Base-by-base conservation (phyloP, 345 rosid species). In the Sonneratia caseolaris region DNA sequence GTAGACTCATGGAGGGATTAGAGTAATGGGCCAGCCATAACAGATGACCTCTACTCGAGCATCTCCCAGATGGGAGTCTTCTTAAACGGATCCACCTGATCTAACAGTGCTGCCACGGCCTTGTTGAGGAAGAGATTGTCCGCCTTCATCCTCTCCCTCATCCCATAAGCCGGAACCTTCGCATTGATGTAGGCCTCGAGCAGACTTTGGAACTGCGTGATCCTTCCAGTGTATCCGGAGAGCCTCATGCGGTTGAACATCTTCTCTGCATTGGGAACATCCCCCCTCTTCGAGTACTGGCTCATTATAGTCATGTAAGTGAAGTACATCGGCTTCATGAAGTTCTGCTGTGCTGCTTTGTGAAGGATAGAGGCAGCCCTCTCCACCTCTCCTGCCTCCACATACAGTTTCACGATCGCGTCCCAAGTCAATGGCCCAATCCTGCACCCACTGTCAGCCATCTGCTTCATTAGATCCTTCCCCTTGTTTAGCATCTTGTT, bases 311-410 rank as follows among this genome's bases (percentile, higher is more conserved):
- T 47, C 83, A 84, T 83, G 84, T 76, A 89, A 2, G 99, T 88
- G 73, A 1, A 80, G 76, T 82, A 90, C 89, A 91, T 72, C 65
- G 96, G 96, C 77, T 82, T 89, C 68, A 75, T 19, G 48, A 75
- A 76, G 71, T 79, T 89, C 78, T 86, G 85, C 78, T 79, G 76
- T 7, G 81, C 70, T 21, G 96, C 98, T 80, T 86, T 91, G 19
- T 76, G 81, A 81, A 92, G 77, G 70, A 92, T 67, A 6, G 88
- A 82, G 78, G 88, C 93, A 7, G 99, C 97, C 80, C 89, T 92
- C 70, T 88, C 97, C 66, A 91, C 86, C 79, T 96, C 97, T 11
- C 99, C 98, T 1, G 87, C 87, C 76, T 88, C 88, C 61, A 96
- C 91, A 48, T 92, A 83, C 22, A 96, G 93, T 82, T 64, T 92